Percentiles rank a stretch among this genome's conserved stretches.
Conservation (phyloP, 2,329 filamentous ascomycete species). For the Aureobasidium sp. region DNA sequence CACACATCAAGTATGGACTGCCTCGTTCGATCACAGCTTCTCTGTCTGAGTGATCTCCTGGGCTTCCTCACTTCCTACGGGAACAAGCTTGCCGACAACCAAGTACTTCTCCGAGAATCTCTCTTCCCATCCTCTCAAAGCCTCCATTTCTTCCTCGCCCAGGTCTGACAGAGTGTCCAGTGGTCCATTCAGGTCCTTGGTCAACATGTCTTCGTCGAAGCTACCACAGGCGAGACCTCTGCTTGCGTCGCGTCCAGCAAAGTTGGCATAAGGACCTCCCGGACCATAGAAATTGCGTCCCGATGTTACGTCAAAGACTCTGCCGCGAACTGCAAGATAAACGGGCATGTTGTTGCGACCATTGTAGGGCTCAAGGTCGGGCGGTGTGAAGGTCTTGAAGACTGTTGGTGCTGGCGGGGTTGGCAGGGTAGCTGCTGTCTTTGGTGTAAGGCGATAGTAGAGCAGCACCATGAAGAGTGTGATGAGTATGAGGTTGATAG, state of each 20-base stretch:
- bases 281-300: slow-evolving; percentile 95
- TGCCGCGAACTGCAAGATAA: slow-evolving; percentile 84
- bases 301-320: slow-evolving; percentile 80
- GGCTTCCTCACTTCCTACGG: slow-evolving; percentile 42
- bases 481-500: slow-evolving; percentile 56
- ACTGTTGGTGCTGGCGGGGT: slow-evolving; percentile 63
- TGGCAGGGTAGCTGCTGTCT: slow-evolving; percentile 40
- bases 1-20: not conserved
- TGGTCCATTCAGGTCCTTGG: slow-evolving; percentile 77
- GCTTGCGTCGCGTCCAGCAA: slow-evolving; percentile 85
- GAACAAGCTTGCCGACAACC: slow-evolving; percentile 80
- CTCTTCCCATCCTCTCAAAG: slow-evolving; percentile 86
- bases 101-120: slow-evolving; percentile 90
- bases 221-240: slow-evolving; percentile 82
- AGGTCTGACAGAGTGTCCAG: slow-evolving; percentile 70
- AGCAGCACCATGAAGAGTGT: slow-evolving; percentile 50
- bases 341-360: slow-evolving; percentile 68
- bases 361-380: slow-evolving; percentile 77
- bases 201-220: slow-evolving; percentile 94
- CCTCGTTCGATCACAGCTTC: not conserved
- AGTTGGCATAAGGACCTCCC: slow-evolving; percentile 91
- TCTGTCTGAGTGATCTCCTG: not conserved
- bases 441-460: slow-evolving; percentile 50
- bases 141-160: slow-evolving; percentile 69
- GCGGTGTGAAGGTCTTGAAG: slow-evolving; percentile 78